Evolutionary conservation across 2,329 filamentous ascomycete species (phyloP).

Genomic region (Elsinoe australis): DNA sequence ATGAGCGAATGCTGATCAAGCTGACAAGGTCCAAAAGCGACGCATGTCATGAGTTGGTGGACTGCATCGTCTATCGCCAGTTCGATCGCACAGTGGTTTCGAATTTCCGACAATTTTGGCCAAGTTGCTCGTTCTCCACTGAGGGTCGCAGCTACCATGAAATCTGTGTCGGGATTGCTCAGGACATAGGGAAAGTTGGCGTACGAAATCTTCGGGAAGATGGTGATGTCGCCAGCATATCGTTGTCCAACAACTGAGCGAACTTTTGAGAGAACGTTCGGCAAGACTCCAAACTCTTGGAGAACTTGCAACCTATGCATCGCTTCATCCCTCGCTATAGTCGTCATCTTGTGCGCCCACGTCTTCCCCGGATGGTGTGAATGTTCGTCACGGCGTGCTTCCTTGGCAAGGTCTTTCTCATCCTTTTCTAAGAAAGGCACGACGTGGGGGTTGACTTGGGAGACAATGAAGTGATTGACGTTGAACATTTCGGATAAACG

Average conservation of each 20-base stretch:
- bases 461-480: conserved; percentile 96
- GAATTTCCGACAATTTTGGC: conserved; percentile 78
- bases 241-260: conserved; percentile 78
- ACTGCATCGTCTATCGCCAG: conserved; percentile 72
- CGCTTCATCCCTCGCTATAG: conserved; percentile 69
- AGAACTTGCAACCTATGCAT: conserved; percentile 74
- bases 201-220: conserved; percentile 70
- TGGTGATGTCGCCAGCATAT: conserved; percentile 93
- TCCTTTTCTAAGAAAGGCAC: conserved; percentile 76
- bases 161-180: conserved; percentile 75
- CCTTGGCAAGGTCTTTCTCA: conserved; percentile 36
- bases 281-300: conserved; percentile 71
- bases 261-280: conserved; percentile 60
- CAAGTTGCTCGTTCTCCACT: conserved; percentile 81
- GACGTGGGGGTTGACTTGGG: conserved; percentile 91
- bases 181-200: conserved; percentile 69
- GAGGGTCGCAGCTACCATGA: conserved; percentile 72
- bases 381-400: conserved; percentile 23
- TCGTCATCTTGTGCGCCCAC: conserved; percentile 61
- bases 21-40: conserved; percentile 62
- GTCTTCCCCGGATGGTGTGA: conserved; percentile 36
- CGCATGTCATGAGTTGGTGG: conserved; percentile 57
- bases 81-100: conserved; percentile 83
- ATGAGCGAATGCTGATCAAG: conserved; percentile 45
- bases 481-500: conserved; percentile 92